Base-by-base conservation (phyloP, 208 protist species). In the Herpetomonas tarakana region DNA sequence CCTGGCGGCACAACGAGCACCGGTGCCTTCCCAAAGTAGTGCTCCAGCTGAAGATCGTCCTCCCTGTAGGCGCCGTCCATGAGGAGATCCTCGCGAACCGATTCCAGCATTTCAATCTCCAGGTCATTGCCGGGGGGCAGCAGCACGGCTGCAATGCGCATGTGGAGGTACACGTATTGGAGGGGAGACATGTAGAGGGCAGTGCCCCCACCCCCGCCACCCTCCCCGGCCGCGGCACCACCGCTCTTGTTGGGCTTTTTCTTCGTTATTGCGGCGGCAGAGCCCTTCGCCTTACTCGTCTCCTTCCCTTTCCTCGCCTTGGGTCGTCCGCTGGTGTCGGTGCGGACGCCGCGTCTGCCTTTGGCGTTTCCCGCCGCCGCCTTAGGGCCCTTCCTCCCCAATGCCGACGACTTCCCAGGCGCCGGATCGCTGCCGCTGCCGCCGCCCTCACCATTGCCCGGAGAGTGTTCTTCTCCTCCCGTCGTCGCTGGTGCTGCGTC, bases 141-240 rank as follows among this genome's bases (percentile, higher is more conserved):
- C 22, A 94, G 73, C n/a, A 90, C 71, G 27, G 62, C 51, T 3
- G 82, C 77, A 25, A 94, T 82, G 47, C 88, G 88, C 38, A 79
- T 79, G 68, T 94, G 78, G 25, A 94, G 74, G 61, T 94, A 94
- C 14, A 90, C 67, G 67, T 94, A 94, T 66, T 94, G 88, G 30
- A 83, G 49, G 1, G 88, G 68, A 1, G 80, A 86, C 85, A 94
- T 90, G 68, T 81, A 80, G n/a, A 66, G 63, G 9, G 76, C 69
- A 26, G 49, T 68, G 35, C 35, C 35, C 6, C 35, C 35, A 6
- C 35, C 12, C 58, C 45, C 3, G 51, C 26, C 3, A 63, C 67
- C 24, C 14, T 46, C 44, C 41, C 18, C n/a, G 19, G 26, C 25
- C 6, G 11, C 60, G 27, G 35, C n/a, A 4, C 45, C n/a, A n/a